Conservation (phyloP, 2,329 filamentous ascomycete species). For the Venturia carpophila region DNA sequence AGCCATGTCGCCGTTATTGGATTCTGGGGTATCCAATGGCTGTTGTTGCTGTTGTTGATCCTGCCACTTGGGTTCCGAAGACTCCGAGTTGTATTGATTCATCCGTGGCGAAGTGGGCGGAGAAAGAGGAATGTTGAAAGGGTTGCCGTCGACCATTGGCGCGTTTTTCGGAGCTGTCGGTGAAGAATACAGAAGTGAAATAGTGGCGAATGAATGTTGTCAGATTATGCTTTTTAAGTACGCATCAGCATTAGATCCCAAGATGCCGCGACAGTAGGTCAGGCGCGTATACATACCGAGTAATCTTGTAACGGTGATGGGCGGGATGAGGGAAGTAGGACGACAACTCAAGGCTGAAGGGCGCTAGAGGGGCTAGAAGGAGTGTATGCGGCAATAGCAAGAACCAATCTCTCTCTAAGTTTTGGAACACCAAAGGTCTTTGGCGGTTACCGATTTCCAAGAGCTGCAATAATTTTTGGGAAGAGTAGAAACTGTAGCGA, state of each 20-base stretch:
- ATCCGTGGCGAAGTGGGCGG: slow-evolving; percentile 44
- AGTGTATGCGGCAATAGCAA: neutral
- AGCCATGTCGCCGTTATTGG: slow-evolving; percentile 33
- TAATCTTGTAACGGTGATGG: slow-evolving; percentile 1
- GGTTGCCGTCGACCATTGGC: slow-evolving; percentile 38
- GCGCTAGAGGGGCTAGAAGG: slow-evolving; percentile 6
- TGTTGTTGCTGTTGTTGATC: slow-evolving; percentile 29
- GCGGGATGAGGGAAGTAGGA: neutral
- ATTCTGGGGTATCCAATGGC: slow-evolving; percentile 29
- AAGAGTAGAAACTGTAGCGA: slow-evolving; percentile 8
- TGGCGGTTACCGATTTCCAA: neutral
- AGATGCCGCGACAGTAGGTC: neutral
- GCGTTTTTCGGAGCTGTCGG: slow-evolving; percentile 1
- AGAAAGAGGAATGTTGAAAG: slow-evolving; percentile 38
- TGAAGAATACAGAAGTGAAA: neutral
- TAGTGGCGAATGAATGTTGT: slow-evolving; percentile 13
- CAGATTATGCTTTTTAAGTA: neutral
- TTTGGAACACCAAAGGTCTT: neutral
- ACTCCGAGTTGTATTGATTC: slow-evolving; percentile 40
- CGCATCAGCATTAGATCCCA: neutral
- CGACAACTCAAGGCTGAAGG: slow-evolving; percentile 5
- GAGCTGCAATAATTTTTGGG: neutral
- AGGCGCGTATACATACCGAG: neutral
- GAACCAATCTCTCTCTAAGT: neutral
- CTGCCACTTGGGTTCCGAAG: slow-evolving; percentile 39